Base-by-base conservation (phyloP, 1,284 basidiomycete genomes). In the Boletus mariae region DNA sequence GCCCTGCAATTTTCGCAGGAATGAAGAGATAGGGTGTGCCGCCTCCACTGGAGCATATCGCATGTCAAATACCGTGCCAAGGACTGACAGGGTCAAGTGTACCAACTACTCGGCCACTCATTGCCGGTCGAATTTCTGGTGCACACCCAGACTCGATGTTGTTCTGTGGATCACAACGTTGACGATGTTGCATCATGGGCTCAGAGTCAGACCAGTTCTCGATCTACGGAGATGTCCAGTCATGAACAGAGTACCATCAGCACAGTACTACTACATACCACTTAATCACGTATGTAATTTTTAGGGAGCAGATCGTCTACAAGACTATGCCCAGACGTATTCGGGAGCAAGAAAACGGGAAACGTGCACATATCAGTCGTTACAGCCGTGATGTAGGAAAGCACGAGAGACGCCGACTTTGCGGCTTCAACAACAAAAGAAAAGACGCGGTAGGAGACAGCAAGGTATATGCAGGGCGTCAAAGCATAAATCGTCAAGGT, bases 1-100 rank as follows among this genome's bases (percentile, higher is more conserved):
- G 88, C 5, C 87, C 87, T 5, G 49, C 70, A 26, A 66, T 75
- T 23, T 70, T 87, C 48, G 75, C 77, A 37, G 87, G 87, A 31
- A 80, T 90, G 78, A 77, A 80, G 58, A 77, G 87, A 65, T 89
- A 64, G 54, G n/a, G 20, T 45, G 34, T 49, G 23, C 25, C 50
- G 32, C 11, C 26, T 35, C n/a, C 17, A 23, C 35, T 41, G 45
- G 46, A 26, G 35, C 25, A 40, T 13, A 26, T 49, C 37, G 12
- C 55, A 38, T 49, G 25, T 45, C 54, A 37, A 49, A 31, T 34
- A 44, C 45, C 31, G 32, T 54, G 43, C 49, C 53, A 47, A 20
- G 35, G 49, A 44, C 45, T 40, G 52, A 43, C 46, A 40, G 35
- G 41, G 47, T 32, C 50, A 38, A 53, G 48, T 49, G 45, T 53